Conservation (phyloP, 192 early-diverging fungal genomes). For the Umbelopsis sp. region DNA sequence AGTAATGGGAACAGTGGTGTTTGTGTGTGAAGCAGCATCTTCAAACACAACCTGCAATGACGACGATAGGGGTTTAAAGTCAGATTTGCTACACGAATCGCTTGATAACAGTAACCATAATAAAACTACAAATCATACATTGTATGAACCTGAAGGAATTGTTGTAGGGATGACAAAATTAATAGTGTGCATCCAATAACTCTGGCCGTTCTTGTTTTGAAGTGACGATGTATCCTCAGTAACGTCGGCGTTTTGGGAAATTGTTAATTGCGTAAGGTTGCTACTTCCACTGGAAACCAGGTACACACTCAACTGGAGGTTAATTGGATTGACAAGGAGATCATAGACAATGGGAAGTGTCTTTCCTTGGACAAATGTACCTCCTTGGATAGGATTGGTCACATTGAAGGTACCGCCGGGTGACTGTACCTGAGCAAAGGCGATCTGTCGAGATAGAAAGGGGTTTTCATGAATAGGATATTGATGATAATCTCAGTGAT, state of each 20-base stretch:
- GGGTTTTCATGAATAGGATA: background rate
- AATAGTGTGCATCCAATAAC: conserved; percentile 27
- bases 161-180: conserved; percentile 21
- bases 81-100: background rate
- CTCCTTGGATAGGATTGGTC: background rate
- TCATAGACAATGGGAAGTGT: background rate
- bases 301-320: background rate
- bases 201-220: conserved; percentile 4
- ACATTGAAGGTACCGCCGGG: conserved; percentile 9
- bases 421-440: background rate
- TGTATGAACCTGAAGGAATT: conserved; percentile 20
- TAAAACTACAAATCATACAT: background rate
- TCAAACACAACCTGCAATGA: conserved; percentile 15
- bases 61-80: background rate
- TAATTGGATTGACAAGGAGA: background rate
- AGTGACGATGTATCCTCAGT: conserved; percentile 1
- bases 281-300: background rate
- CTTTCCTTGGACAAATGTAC: background rate
- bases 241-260: conserved; percentile 22
- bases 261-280: background rate
- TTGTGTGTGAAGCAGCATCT: conserved; percentile 2
- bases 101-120: background rate
- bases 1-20: conserved; percentile 21
- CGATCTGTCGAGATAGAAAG: background rate
- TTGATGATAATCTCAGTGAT: background rate